Evolutionary conservation across 768 basidiomycete species (phyloP), one percentile per base, ranked within the genome.

Genomic region (Leccinum sublutescens): DNA sequence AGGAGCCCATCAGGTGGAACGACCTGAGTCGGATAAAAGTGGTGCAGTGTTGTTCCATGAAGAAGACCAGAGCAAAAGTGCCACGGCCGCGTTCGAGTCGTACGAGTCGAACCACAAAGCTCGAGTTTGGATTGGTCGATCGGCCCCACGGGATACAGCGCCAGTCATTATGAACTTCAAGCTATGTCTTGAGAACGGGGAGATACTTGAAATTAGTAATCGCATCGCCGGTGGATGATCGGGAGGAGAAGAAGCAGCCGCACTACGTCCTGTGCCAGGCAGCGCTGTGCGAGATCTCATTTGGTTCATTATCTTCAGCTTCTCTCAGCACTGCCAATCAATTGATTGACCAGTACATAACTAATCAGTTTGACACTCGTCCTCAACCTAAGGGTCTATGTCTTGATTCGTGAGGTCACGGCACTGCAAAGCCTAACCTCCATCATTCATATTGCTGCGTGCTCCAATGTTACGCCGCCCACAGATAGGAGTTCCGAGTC

Each of bases 271-370:
- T 12, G 33, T 40, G 17, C 38, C 38, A 40, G 17, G 38, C 17
- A 54, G 27, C 27, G 56, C 55, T 59, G 58, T 60, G 54, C 33
- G 14, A 40, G 48, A 31, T 31, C 49, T 27, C 40, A 3, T 29
- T 61, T 61, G 17, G 38, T 40, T 40, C 38, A n/a, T 40, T 40
- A 40, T 40, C 38, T 59, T 55, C 36, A 58, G 55, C 60, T 67
- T 57, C 56, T 56, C 58, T 48, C 21, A 67, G 60, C 64, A 71
- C 53, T 29, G 69, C 69, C 58, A 40, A 56, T 17, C 48, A 33
- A 14, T 54, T 19, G 10, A 31, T 54, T 50, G 27, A n/a, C 27
- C 48, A 38, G 50, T 36, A 36, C 23, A 62, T 4, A 43, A 33
- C 49, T 31, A 4, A 25, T 52, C 33, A 43, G 51, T 34, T 34